Evolutionary conservation across 2,329 filamentous ascomycete species (phyloP).

Genomic region (Aspergillus piperis): DNA sequence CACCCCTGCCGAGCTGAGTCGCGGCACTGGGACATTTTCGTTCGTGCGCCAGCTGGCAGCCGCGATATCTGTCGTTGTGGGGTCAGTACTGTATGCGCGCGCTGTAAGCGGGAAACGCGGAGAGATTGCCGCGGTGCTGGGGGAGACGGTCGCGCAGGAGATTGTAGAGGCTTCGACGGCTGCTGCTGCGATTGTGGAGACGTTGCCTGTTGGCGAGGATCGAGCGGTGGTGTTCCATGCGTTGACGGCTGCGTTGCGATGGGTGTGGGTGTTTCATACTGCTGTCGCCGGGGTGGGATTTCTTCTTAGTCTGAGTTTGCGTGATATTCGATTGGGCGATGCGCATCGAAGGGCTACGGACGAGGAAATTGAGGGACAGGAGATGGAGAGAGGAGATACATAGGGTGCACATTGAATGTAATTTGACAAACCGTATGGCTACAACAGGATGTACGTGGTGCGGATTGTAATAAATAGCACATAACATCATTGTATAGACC

Average conservation of each 20-base stretch:
- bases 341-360: not conserved
- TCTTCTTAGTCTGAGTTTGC: not conserved
- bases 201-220: not conserved
- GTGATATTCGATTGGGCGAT: not conserved
- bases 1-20: not conserved
- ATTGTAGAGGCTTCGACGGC: not conserved
- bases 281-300: not conserved
- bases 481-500: too few relatives aligned
- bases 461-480: too few relatives aligned
- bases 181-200: not conserved
- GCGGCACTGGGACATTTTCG: not conserved
- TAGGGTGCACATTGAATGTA: too few relatives aligned
- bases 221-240: not conserved
- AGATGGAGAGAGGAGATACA: not conserved
- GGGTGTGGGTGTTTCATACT: constrained; percentile 3
- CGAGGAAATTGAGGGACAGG: not conserved
- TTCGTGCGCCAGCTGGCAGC: constrained; percentile 1
- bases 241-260: not conserved
- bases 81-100: not conserved
- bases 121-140: not conserved
- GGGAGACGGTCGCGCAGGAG: not conserved
- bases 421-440: too few relatives aligned
- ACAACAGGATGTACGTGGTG: too few relatives aligned
- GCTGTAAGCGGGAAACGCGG: not conserved
- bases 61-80: constrained; percentile 4